A percentile compares a stretch with the other conserved stretches of the same genome.
Conservation (phyloP, 1,284 basidiomycete genomes). For the Tilletia horrida region DNA sequence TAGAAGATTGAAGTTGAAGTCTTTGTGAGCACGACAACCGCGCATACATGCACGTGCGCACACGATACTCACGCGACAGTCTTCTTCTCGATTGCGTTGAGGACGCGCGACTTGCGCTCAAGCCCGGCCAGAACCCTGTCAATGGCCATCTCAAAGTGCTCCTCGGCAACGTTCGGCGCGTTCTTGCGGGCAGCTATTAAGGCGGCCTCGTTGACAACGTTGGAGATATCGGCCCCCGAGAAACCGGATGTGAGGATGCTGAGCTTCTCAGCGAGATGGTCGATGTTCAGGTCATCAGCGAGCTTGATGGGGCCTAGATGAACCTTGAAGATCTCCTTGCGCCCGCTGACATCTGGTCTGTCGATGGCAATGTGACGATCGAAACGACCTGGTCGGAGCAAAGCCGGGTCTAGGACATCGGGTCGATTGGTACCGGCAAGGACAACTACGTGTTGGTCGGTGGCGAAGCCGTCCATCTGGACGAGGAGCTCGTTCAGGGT, state of each 20-base stretch:
- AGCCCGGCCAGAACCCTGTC: slow-evolving; percentile 96
- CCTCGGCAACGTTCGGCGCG: slow-evolving; percentile 74
- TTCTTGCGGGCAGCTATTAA: slow-evolving; percentile 84
- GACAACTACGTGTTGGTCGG: slow-evolving; percentile 91
- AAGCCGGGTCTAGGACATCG: slow-evolving; percentile 88
- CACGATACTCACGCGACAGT: slow-evolving; percentile 65
- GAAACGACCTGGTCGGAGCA: slow-evolving; percentile 96
- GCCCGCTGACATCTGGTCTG: slow-evolving; percentile 86
- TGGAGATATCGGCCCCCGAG: slow-evolving; percentile 96
- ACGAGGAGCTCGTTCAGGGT: slow-evolving; percentile 97
- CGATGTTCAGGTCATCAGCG: neutral
- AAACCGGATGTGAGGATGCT: slow-evolving; percentile 92
- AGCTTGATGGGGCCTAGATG: slow-evolving; percentile 77
- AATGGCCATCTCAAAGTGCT: slow-evolving; percentile 93
- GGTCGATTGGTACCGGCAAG: slow-evolving; percentile 94
- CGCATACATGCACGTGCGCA: neutral
- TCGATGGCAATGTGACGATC: slow-evolving; percentile 96
- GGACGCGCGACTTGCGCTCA: slow-evolving; percentile 88
- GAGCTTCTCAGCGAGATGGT: slow-evolving; percentile 4
- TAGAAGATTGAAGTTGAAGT: neutral
- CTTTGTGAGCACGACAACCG: neutral
- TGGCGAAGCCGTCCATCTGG: slow-evolving; percentile 99
- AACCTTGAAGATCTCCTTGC: slow-evolving; percentile 89
- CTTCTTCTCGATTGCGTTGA: slow-evolving; percentile 95
- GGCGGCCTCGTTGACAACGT: slow-evolving; percentile 97